Evolutionary conservation across 495 filamentous ascomycete species (phyloP).

Genomic region (Aspergillus funiculosus): DNA sequence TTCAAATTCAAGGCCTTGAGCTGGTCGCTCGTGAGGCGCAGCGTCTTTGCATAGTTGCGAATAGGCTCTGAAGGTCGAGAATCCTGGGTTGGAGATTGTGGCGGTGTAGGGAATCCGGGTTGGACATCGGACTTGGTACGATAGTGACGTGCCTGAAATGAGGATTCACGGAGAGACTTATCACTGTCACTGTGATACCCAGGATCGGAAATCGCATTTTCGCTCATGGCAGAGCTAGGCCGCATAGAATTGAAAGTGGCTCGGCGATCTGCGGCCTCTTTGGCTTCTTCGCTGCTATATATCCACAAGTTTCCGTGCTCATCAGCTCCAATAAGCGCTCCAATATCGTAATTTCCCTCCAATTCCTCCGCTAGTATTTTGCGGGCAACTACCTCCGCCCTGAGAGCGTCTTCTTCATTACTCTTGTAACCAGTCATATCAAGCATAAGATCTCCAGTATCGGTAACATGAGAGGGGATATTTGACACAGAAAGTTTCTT

Average conservation of each 20-base stretch:
- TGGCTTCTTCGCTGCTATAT: slow-evolving; percentile 95
- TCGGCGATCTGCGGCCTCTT: slow-evolving; percentile 60
- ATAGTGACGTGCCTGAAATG: slow-evolving; percentile 41
- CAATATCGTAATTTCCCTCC: slow-evolving; percentile 93
- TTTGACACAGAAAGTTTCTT: slow-evolving; percentile 84
- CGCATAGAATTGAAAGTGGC: slow-evolving; percentile 48
- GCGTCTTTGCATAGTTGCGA: slow-evolving; percentile 90
- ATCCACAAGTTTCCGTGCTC: slow-evolving; percentile 97
- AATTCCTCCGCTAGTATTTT: slow-evolving; percentile 93
- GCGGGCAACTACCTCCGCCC: slow-evolving; percentile 88
- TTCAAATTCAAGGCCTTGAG: slow-evolving; percentile 81
- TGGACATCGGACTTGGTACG: slow-evolving; percentile 64
- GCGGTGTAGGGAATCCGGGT: slow-evolving; percentile 66
- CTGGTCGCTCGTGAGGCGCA: slow-evolving; percentile 94
- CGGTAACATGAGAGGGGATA: slow-evolving; percentile 85
- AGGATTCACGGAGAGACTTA: slow-evolving; percentile 32
- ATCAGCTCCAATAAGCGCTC: slow-evolving; percentile 88
- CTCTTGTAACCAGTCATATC: slow-evolving; percentile 97
- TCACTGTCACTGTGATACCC: slow-evolving; percentile 88
- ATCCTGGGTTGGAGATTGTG: slow-evolving; percentile 62
- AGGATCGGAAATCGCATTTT: slow-evolving; percentile 85
- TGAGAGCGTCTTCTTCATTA: slow-evolving; percentile 82
- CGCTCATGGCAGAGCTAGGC: slow-evolving; percentile 51
- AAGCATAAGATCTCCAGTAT: slow-evolving; percentile 93
- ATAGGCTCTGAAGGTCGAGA: slow-evolving; percentile 57